Base-by-base conservation (phyloP, 805 yeast genomes). In the Kuraishia borneana region DNA sequence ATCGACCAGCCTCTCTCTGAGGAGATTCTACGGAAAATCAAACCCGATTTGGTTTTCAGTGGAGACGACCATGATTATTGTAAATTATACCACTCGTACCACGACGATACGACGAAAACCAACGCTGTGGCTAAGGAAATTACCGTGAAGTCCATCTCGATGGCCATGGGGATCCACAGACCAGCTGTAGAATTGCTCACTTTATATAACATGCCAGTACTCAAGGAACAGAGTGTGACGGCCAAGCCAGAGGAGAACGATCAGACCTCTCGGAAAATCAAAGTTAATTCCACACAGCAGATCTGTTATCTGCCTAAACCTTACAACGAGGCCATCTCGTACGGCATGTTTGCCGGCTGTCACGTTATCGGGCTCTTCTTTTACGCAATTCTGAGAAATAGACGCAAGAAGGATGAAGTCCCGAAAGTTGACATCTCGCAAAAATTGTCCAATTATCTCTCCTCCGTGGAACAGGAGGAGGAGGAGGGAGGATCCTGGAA, bases 51-150 rank as follows among this genome's bases (percentile, higher is more conserved):
- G n/a, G 65, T 83, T 3, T 81, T 88, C 46, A 74, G 92, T 8
- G 98, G 97, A 2, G 98, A 92, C 53, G 97, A 92, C 51, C 98
- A 92, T 56, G 98, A 92, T 53, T 87, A 83, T 44, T 92, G 98
- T 54, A 84, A 82, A 42, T 68, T 80, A 21, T 57, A 59, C 16
- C 96, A 89, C 51, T 37, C 44, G 4, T 58, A 49, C 41, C 29
- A 26, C 5, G 36, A 43, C 21, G 33, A 33, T 10, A 21, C 9
- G 9, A 18, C 28, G 9, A 12, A 21, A 3, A 8, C 20, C 13
- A 31, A 14, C 33, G 28, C 28, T 25, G 28, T 16, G 7, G 36
- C 35, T 13, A 47, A 75, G 33, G 95, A 85, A 50, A 74, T 76
- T 42, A 81, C 94, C 0, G 89, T 88, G 17, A 89, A 88, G 54